Evolutionary conservation across 2,329 filamentous ascomycete species (phyloP).

Genomic region (Trichoderma pleuroti): DNA sequence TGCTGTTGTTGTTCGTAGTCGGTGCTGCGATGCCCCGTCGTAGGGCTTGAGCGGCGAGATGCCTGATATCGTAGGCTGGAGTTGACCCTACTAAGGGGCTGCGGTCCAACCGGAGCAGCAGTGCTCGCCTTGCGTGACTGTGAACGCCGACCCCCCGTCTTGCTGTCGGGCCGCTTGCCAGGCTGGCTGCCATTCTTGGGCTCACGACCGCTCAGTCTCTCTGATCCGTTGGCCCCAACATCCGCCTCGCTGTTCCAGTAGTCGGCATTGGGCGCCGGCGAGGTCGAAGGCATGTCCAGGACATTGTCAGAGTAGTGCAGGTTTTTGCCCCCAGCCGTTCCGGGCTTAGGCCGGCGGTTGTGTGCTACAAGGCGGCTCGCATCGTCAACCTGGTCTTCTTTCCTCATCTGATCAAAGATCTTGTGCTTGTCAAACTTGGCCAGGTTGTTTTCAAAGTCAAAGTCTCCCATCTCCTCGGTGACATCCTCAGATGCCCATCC

Average conservation of each 20-base stretch:
- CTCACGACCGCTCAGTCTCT: constrained; percentile 49
- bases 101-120: constrained; percentile 34
- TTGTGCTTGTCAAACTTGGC: constrained; percentile 93
- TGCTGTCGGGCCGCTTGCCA: constrained; percentile 51
- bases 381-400: constrained; percentile 84
- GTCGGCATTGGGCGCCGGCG: constrained; percentile 40
- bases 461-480: constrained; percentile 90
- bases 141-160: constrained; percentile 47
- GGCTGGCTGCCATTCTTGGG: constrained; percentile 47
- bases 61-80: constrained; percentile 40
- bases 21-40: constrained; percentile 33
- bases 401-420: constrained; percentile 87
- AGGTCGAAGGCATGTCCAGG: constrained; percentile 56
- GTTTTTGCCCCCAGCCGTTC: constrained; percentile 80
- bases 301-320: constrained; percentile 90
- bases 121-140: constrained; percentile 57
- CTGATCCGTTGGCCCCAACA: constrained; percentile 49
- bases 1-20: constrained; percentile 36
- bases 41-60: constrained; percentile 32
- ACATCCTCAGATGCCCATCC: constrained; percentile 96
- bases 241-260: constrained; percentile 75
- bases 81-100: constrained; percentile 47
- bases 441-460: constrained; percentile 85
- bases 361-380: constrained; percentile 86
- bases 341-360: constrained; percentile 68